Conservation (phyloP, 345 rosid genomes). For the Hibiscus syriacus region DNA sequence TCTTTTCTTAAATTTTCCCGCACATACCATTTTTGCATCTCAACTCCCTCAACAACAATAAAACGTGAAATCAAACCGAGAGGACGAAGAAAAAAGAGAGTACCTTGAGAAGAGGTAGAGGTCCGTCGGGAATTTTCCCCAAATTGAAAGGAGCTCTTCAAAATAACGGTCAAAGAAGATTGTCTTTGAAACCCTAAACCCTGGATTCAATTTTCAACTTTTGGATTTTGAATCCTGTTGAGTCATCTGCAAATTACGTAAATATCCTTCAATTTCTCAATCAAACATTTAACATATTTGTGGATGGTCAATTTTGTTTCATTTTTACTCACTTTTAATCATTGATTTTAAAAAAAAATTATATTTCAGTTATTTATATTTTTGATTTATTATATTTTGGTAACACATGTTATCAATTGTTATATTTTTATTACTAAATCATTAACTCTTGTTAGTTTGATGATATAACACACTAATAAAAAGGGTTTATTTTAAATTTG, state of each 20-base stretch:
- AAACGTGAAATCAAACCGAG: neutral
- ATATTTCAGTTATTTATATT: no score
- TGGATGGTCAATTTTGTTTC: no score
- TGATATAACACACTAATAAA: no score
- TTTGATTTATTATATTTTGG: no score
- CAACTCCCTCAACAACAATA: neutral
- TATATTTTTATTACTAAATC: no score
- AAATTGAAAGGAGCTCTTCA: neutral
- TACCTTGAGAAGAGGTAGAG: conserved; percentile 8
- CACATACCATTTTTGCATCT: neutral
- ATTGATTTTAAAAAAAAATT: no score
- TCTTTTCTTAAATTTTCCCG: neutral
- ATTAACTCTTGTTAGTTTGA: no score
- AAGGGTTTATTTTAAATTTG: no score
- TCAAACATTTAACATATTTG: neutral
- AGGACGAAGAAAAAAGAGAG: neutral
- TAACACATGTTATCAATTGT: no score
- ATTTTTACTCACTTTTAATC: no score
- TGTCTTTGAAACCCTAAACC: neutral
- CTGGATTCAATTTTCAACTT: neutral
- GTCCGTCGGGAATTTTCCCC: neutral
- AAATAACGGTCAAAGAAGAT: neutral
- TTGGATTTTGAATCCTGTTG: neutral
- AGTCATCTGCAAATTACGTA: neutral
- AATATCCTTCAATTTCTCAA: neutral